Percentiles rank a stretch among this genome's conserved stretches.
phyloP scores from a whole-genome alignment of 306 rosid species.

The Cucurbita pepo region DNA sequence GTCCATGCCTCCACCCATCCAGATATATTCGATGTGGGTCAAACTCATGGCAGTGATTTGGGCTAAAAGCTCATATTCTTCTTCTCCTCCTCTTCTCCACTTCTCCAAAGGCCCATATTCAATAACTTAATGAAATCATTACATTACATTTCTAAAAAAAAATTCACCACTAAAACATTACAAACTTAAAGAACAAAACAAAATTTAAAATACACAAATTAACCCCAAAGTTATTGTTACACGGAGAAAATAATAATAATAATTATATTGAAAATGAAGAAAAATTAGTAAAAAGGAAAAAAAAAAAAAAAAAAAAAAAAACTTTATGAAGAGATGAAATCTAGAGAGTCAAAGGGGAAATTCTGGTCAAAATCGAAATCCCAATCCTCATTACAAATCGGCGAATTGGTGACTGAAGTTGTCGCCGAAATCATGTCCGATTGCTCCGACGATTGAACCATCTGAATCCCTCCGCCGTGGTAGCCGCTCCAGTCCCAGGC shows the following conservation, averaged over 20 bases:
- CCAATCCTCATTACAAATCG: slow-evolving; percentile 18
- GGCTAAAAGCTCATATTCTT: too few species aligned
- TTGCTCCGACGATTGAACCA: slow-evolving; percentile 30
- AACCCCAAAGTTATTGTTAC: neutral
- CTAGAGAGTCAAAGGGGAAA: slow-evolving; percentile 22
- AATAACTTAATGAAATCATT: too few species aligned
- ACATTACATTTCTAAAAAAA: too few species aligned
- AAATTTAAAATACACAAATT: neutral
- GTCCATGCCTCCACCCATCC: too few species aligned
- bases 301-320: too few species aligned
- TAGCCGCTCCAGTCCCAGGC: neutral
- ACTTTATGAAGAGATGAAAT: slow-evolving; percentile 11
- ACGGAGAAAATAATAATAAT: neutral
- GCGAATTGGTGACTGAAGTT: slow-evolving; percentile 48
- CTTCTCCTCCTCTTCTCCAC: too few species aligned
- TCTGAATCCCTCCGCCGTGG: slow-evolving; percentile 12
- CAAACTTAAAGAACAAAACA: too few species aligned
- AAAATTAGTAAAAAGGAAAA: neutral
- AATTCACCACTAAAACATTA: too few species aligned
- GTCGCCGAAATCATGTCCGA: slow-evolving; percentile 44
- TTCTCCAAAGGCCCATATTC: too few species aligned
- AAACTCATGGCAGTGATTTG: too few species aligned
- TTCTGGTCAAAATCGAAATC: slow-evolving; percentile 33
- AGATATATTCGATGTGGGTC: too few species aligned
- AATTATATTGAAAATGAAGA: neutral